Evolutionary conservation across 2,329 filamentous ascomycete species (phyloP).

Genomic region (Macroventuria anomochaeta): DNA sequence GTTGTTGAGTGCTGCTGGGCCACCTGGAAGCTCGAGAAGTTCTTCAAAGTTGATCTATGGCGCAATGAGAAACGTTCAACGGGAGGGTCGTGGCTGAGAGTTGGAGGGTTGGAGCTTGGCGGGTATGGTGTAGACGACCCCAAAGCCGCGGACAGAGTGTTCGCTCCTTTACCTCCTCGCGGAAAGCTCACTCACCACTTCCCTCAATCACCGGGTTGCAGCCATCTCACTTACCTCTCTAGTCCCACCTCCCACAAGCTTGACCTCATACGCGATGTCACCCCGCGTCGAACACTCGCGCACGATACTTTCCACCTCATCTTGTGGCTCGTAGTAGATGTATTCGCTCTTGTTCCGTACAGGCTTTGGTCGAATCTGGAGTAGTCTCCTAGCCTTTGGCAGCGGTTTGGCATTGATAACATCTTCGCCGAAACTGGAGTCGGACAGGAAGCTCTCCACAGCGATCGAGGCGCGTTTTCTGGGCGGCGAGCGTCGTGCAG

Average conservation of each 20-base stretch:
- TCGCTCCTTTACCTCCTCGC: slow-evolving; percentile 1
- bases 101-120: not conserved
- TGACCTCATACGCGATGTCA: slow-evolving; percentile 50
- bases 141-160: not conserved
- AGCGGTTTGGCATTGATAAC: not conserved
- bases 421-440: slow-evolving; percentile 22
- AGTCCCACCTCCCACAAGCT: slow-evolving; percentile 49
- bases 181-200: slow-evolving; percentile 6
- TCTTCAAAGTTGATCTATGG: slow-evolving; percentile 55
- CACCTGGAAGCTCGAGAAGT: slow-evolving; percentile 55
- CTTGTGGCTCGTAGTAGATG: slow-evolving; percentile 38
- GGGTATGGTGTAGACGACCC: not conserved
- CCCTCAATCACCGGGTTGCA: not conserved
- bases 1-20: slow-evolving; percentile 53
- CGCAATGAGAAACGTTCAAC: not conserved
- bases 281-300: slow-evolving; percentile 44
- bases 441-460: slow-evolving; percentile 21
- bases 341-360: slow-evolving; percentile 43
- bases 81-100: not conserved
- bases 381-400: slow-evolving; percentile 17
- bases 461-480: slow-evolving; percentile 22
- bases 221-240: slow-evolving; percentile 50
- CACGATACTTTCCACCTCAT: slow-evolving; percentile 51
- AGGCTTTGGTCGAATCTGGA: slow-evolving; percentile 37
- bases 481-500: not conserved